Percentiles rank a stretch among this genome's conserved stretches.
These are phyloP conservation scores for Hypholoma sublateritium DNA, from an alignment of 768 basidiomycete species.

Conservation along the genomic window DNA sequence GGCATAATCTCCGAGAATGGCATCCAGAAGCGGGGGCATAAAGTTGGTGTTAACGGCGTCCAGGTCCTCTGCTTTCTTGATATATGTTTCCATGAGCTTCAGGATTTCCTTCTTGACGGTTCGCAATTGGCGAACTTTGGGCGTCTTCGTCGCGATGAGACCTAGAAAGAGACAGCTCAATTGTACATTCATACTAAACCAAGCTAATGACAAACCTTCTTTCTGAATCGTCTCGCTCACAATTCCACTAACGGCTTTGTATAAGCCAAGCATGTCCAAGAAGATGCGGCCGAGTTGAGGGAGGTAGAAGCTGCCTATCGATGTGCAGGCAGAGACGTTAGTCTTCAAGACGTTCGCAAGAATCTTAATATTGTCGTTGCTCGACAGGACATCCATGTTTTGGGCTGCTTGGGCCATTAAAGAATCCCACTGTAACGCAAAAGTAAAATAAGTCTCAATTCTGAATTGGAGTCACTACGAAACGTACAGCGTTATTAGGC, in stretches of 20 bases:
- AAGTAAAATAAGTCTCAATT: slow-evolving; percentile 5
- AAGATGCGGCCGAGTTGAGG: slow-evolving; percentile 97
- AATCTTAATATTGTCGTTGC: slow-evolving; percentile 94
- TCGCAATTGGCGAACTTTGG: slow-evolving; percentile 89
- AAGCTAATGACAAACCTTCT: slow-evolving; percentile 54
- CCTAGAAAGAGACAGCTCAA: slow-evolving; percentile 43
- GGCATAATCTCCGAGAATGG: slow-evolving; percentile 96
- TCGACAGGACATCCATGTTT: slow-evolving; percentile 89
- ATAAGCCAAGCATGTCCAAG: slow-evolving; percentile 96
- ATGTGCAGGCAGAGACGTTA: slow-evolving; percentile 96
- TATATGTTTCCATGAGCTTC: slow-evolving; percentile 96
- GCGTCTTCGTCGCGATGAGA: slow-evolving; percentile 91
- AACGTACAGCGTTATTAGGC: slow-evolving; percentile 89
- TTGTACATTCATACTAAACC: not conserved
- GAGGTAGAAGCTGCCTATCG: slow-evolving; percentile 94
- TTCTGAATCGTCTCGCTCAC: slow-evolving; percentile 91
- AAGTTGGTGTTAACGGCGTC: slow-evolving; percentile 90
- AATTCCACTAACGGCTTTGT: slow-evolving; percentile 95
- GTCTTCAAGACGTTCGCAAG: slow-evolving; percentile 97
- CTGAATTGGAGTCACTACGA: not conserved
- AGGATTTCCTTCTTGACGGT: slow-evolving; percentile 99
- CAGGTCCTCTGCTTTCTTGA: slow-evolving; percentile 95
- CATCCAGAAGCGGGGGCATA: slow-evolving; percentile 93
- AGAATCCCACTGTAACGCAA: slow-evolving; percentile 79
- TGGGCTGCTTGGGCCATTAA: slow-evolving; percentile 94